Conservation (phyloP, 495 filamentous ascomycete genomes). For the Penicillium maclennaniae region DNA sequence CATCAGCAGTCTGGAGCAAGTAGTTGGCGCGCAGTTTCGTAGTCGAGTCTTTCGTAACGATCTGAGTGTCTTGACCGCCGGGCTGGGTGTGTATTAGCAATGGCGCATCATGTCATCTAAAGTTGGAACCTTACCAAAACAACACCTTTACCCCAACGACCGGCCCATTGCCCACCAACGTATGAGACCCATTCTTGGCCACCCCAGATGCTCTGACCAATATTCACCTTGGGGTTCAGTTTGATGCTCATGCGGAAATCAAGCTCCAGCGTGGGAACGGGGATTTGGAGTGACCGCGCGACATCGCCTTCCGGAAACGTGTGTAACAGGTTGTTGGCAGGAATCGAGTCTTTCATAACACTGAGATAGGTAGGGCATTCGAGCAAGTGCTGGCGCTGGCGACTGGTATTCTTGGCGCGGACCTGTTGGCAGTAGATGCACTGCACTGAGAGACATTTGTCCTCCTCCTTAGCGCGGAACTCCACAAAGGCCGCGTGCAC, state of each 20-base stretch:
- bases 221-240: constrained; percentile 53
- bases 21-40: constrained; percentile 52
- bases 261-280: constrained; percentile 53
- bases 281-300: constrained; percentile 50
- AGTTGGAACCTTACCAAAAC: constrained; percentile 48
- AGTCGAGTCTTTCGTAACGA: constrained; percentile 52
- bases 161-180: constrained; percentile 57
- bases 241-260: constrained; percentile 63
- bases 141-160: constrained; percentile 55
- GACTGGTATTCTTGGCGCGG: constrained; percentile 54
- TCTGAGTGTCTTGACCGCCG: constrained; percentile 57
- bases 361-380: constrained; percentile 55
- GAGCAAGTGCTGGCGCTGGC: constrained; percentile 52
- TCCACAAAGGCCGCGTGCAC: constrained; percentile 55
- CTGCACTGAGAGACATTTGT: constrained; percentile 57
- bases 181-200: constrained; percentile 57
- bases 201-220: constrained; percentile 52
- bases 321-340: constrained; percentile 54
- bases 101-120: neutral
- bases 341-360: constrained; percentile 56
- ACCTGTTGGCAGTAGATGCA: constrained; percentile 58
- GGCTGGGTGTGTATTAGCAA: constrained; percentile 35
- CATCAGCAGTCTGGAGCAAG: constrained; percentile 55
- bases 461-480: constrained; percentile 55
- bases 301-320: constrained; percentile 54